phyloP scores from a whole-genome alignment of 805 yeast genomes.

The Dipodascopsis tothii region DNA sequence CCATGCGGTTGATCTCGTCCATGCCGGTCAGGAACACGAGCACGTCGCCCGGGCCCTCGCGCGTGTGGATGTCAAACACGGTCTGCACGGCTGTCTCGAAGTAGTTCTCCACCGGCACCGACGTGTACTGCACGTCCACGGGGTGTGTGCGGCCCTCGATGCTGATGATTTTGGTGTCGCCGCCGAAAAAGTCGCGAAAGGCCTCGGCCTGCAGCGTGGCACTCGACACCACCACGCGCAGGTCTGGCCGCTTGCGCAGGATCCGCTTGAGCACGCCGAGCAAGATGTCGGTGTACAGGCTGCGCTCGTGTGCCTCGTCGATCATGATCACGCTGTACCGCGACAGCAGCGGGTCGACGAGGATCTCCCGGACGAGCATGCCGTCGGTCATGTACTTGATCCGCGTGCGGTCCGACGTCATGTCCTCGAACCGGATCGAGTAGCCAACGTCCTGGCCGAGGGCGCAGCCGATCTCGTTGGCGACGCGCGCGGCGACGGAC shows the following conservation, averaged over 20 bases:
- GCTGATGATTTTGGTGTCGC: constrained; percentile 35
- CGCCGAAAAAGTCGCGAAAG: constrained; percentile 54
- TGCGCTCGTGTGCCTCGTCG: constrained; percentile 86
- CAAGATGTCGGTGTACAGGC: constrained; percentile 68
- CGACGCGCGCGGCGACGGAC: constrained; percentile 65
- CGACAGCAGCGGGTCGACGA: constrained; percentile 52
- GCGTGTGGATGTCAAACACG: constrained; percentile 55
- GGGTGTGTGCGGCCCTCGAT: constrained; percentile 83
- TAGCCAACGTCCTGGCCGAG: constrained; percentile 73
- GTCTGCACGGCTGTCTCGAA: constrained; percentile 70
- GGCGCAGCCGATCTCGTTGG: constrained; percentile 56
- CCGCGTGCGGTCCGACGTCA: constrained; percentile 45
- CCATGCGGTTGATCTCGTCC: constrained; percentile 70
- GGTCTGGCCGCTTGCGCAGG: constrained; percentile 49
- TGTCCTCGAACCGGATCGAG: constrained; percentile 70
- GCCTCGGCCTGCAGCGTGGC: constrained; percentile 77
- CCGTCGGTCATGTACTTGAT: constrained; percentile 85
- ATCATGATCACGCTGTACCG: constrained; percentile 67
- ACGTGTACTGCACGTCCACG: constrained; percentile 59
- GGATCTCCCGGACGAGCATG: constrained; percentile 62
- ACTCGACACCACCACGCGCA: constrained; percentile 70
- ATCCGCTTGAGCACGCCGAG: constrained; percentile 58
- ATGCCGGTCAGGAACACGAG: constrained; percentile 85
- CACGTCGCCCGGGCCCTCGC: constrained; percentile 57
- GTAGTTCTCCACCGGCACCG: constrained; percentile 56